A percentile compares a stretch with the other conserved stretches of the same genome.
These are phyloP conservation scores for Pythium angustatum DNA, from an alignment of 352 stramenopile genomes.

Conservation along the genomic window DNA sequence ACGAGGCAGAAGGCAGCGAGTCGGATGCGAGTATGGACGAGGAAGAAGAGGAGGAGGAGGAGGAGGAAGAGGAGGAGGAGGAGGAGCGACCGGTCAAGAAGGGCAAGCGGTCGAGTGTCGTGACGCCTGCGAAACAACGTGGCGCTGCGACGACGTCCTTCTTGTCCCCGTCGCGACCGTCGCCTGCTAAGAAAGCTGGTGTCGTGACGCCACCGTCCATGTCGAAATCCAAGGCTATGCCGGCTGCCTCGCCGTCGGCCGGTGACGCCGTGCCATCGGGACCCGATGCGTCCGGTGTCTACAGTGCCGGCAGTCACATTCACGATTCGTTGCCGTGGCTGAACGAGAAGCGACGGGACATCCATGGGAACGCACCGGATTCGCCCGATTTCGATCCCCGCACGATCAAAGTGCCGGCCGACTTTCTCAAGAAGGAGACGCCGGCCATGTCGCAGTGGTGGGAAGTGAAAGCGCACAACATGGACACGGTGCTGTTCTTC, in stretches of 20 bases:
- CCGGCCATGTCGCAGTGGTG: constrained; percentile 98
- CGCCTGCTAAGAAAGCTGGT: constrained; percentile 6
- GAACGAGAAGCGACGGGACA: constrained; percentile 85
- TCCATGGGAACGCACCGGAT: constrained; percentile 69
- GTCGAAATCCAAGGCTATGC: constrained; percentile 20
- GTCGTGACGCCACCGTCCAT: constrained; percentile 24
- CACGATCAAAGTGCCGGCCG: constrained; percentile 89
- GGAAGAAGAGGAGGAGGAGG: constrained; percentile 31
- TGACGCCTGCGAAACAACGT: constrained; percentile 24
- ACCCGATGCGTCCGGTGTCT: constrained; percentile 34
- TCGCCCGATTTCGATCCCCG: constrained; percentile 92
- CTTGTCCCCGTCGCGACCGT: constrained; percentile 17
- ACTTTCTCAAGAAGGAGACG: constrained; percentile 91
- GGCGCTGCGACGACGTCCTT: not conserved
- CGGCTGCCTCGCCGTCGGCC: constrained; percentile 19
- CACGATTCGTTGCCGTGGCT: constrained; percentile 95
- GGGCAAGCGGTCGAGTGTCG: constrained; percentile 25
- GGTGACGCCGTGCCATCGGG: constrained; percentile 26
- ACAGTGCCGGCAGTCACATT: constrained; percentile 64
- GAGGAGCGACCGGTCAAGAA: constrained; percentile 44
- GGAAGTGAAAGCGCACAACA: constrained; percentile 96
- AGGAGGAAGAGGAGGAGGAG: constrained; percentile 52
- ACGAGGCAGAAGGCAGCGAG: constrained; percentile 32
- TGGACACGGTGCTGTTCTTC: constrained; percentile 99
- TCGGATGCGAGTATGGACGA: constrained; percentile 29